These are phyloP conservation scores for Misopates orontium DNA, from an alignment of 257 asterid genomes.

Conservation along the genomic window DNA sequence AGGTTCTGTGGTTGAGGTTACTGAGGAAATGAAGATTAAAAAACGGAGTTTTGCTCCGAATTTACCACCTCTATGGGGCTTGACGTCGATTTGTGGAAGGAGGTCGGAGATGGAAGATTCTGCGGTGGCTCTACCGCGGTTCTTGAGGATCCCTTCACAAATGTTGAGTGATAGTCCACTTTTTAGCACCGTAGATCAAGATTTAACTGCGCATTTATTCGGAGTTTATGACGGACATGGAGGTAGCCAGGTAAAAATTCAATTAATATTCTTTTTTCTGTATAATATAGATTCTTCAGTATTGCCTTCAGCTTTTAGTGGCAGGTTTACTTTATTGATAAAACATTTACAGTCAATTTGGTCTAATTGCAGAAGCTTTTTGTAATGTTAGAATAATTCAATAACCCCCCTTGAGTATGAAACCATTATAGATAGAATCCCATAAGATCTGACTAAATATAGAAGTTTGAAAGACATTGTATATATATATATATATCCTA, in stretches of 20 bases:
- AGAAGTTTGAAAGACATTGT: no score
- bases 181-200: slow-evolving; percentile 37
- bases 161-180: slow-evolving; percentile 52
- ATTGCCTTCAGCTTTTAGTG: no score
- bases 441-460: no score
- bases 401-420: no score
- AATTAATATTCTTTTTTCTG: neutral
- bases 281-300: no score
- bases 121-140: slow-evolving; percentile 53
- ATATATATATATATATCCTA: no score
- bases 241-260: slow-evolving; percentile 65
- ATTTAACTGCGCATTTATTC: slow-evolving; percentile 54
- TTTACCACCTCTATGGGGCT: slow-evolving; percentile 77
- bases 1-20: slow-evolving; percentile 42
- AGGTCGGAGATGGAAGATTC: slow-evolving; percentile 92
- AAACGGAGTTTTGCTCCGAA: slow-evolving; percentile 36
- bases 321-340: no score
- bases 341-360: no score
- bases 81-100: slow-evolving; percentile 62
- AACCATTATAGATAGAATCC: no score
- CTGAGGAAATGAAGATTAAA: slow-evolving; percentile 43
- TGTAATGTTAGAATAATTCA: no score
- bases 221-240: slow-evolving; percentile 98
- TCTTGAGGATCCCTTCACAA: slow-evolving; percentile 51
- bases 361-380: no score